Base-by-base conservation (phyloP, 2,329 filamentous ascomycete genomes). In the Neurospora sp. region DNA sequence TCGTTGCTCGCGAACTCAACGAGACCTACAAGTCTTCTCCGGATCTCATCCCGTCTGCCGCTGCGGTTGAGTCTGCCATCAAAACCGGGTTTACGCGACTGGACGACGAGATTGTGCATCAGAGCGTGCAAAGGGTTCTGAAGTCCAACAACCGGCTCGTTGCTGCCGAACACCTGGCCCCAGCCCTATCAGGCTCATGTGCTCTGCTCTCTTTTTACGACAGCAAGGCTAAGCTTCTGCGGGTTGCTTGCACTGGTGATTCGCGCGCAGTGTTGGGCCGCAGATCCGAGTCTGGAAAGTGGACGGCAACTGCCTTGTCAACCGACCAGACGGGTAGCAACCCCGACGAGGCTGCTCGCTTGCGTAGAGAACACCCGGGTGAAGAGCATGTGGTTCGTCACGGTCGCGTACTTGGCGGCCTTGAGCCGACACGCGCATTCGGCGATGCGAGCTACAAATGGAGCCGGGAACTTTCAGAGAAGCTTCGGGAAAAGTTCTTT, bases 381-480 rank as follows among this genome's bases (percentile, higher is more conserved):
- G 96, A 99, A 81, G 90, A 92, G 15, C 86, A 94, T 75, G 96
- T 97, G 9, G 89, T 97, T 52, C 86, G 90, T 62, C 96, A 97
- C 75, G 96, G 96, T 6, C 91, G 96, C 72, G 93, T 99, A 17
- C 86, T 99, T 0, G 96, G 96, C 66, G 92, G 94, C 19, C 84
- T 99, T 13, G 96, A 99, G 79, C 96, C 96, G 3, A 95, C 91
- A 19, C 90, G 96, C 73, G 95, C 96, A 0, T 99, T 99, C 80
- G 96, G 96, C 42, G 96, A 99, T 80, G 95, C 96, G 9, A 90
- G 91, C 76, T 99, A 99, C 84, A 99, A 99, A 81, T 99, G 96
- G 96, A 92, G 88, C 71, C 87, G 88, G 68, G 93, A 97, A 72
- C 91, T 93, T 0, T 93, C 96, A 71, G 88, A 92, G 68, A 90